Conservation (phyloP, 75 land plant genomes). For the Pinus taeda region DNA sequence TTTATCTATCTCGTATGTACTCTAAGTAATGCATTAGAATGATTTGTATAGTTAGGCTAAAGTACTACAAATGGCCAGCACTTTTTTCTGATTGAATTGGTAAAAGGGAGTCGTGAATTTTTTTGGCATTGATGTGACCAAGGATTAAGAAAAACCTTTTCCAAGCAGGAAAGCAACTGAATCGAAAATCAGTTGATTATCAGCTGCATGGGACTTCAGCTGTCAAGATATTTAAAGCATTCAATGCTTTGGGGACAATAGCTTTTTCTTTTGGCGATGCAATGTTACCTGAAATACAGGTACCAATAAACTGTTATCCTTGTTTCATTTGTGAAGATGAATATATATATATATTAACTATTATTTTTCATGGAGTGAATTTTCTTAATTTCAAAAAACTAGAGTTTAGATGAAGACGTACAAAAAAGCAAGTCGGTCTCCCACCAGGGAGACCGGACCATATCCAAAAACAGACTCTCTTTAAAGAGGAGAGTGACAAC, state of each 20-base stretch:
- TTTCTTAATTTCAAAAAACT: no score
- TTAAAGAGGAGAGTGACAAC: no score
- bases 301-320: conserved; percentile 5
- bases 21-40: no score
- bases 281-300: conserved; percentile 78
- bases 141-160: neutral
- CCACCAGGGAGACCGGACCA: no score
- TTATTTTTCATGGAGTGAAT: no score
- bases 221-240: conserved; percentile 40
- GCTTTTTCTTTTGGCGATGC: conserved; percentile 79
- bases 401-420: no score
- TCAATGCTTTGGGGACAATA: conserved; percentile 56
- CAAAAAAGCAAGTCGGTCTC: no score
- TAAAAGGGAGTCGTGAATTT: neutral
- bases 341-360: neutral
- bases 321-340: neutral
- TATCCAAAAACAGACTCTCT: no score
- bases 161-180: conserved; percentile 31
- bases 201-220: conserved; percentile 35
- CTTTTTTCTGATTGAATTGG: conserved; percentile 1
- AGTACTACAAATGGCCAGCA: neutral
- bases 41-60: neutral
- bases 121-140: neutral
- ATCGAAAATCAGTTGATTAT: conserved; percentile 30
- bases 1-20: no score